A percentile compares a stretch with the other conserved stretches of the same genome.
phyloP scores from a whole-genome alignment of 2,329 filamentous ascomycete species.

The Acrodontium crateriforme region DNA sequence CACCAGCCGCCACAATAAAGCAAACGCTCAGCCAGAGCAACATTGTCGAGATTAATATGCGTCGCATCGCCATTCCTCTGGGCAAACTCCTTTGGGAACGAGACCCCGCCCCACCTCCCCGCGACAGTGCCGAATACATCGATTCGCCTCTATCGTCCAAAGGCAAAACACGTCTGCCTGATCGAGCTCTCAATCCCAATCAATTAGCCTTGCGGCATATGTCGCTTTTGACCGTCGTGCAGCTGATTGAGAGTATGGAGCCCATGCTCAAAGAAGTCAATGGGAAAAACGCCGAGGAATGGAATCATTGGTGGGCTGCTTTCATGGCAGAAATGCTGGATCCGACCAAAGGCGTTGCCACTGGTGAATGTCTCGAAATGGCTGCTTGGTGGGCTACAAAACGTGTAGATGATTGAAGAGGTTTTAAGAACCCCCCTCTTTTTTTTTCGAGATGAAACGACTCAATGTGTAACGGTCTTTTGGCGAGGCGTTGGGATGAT shows the following conservation, averaged over 20 bases:
- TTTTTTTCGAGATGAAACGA: too few relatives aligned
- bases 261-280: constrained; percentile 68
- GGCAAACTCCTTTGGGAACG: constrained; percentile 79
- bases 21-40: constrained; percentile 64
- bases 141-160: constrained; percentile 11
- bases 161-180: constrained; percentile 10
- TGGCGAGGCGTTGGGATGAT: too few relatives aligned
- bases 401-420: constrained; percentile 7
- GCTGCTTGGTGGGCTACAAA: constrained; percentile 53
- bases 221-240: constrained; percentile 67
- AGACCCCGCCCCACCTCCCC: constrained; percentile 37
- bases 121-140: constrained; percentile 9
- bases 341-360: constrained; percentile 56
- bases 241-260: constrained; percentile 75
- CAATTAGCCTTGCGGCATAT: constrained; percentile 64
- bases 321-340: constrained; percentile 76
- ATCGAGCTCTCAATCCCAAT: constrained; percentile 23
- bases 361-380: constrained; percentile 68
- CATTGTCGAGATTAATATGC: constrained; percentile 54
- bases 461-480: too few relatives aligned
- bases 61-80: constrained; percentile 73
- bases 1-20: constrained; percentile 66
- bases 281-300: constrained; percentile 80
- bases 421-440: too few relatives aligned
- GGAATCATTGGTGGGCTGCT: constrained; percentile 76